Conservation (phyloP, 2,329 filamentous ascomycete species). For the Zopfia rhizophila region DNA sequence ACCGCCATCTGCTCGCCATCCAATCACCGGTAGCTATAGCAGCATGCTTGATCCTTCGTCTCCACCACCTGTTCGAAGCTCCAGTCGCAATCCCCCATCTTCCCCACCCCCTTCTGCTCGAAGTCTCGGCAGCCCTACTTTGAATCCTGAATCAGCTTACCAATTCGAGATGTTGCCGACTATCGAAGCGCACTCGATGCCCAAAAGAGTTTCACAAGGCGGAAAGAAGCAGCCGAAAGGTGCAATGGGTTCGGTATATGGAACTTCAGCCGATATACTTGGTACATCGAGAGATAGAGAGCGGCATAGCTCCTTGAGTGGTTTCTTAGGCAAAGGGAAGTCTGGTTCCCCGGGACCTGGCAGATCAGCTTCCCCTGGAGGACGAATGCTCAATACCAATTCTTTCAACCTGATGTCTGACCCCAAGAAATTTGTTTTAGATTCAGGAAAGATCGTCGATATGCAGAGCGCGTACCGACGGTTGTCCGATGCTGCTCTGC, state of each 20-base stretch:
- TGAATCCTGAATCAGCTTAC: slow-evolving; percentile 54
- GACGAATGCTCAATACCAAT: slow-evolving; percentile 59
- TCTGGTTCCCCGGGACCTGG: slow-evolving; percentile 52
- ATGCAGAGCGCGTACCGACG: slow-evolving; percentile 75
- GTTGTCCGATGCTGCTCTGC: slow-evolving; percentile 76
- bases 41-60: slow-evolving; percentile 52
- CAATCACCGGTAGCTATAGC: slow-evolving; percentile 42
- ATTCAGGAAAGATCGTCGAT: slow-evolving; percentile 72
- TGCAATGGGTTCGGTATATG: slow-evolving; percentile 59
- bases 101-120: slow-evolving; percentile 38
- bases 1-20: slow-evolving; percentile 28
- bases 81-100: slow-evolving; percentile 45
- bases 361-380: slow-evolving; percentile 51
- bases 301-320: slow-evolving; percentile 53
- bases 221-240: slow-evolving; percentile 52
- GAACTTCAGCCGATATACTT: slow-evolving; percentile 36
- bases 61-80: slow-evolving; percentile 47
- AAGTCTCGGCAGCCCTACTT: slow-evolving; percentile 29
- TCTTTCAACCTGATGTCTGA: slow-evolving; percentile 56
- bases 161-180: slow-evolving; percentile 59
- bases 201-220: slow-evolving; percentile 55
- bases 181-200: slow-evolving; percentile 55
- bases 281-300: slow-evolving; percentile 35
- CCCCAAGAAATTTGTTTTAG: slow-evolving; percentile 62
- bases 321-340: slow-evolving; percentile 48